Evolutionary conservation across 176 grass and related monocot species (phyloP).

Genomic region (Thinopyrum elongatum): DNA sequence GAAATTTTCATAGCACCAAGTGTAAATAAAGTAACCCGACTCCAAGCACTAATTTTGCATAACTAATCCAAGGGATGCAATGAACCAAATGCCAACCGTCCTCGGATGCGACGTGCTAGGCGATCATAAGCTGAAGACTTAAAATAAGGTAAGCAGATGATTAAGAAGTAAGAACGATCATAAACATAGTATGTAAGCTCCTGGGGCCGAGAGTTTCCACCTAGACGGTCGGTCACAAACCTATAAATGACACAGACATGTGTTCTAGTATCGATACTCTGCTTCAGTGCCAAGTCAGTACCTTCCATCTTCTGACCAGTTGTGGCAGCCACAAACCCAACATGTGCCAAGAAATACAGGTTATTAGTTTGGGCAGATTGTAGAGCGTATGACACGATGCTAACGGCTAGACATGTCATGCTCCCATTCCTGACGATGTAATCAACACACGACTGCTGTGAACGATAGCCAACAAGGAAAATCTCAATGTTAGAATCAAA

Average conservation of each 20-base stretch:
- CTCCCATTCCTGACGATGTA: constrained; percentile 30
- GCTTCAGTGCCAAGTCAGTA: constrained; percentile 44
- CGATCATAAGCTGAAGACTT: no score
- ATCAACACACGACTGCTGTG: constrained; percentile 41
- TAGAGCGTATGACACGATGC: constrained; percentile 28
- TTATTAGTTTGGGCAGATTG: constrained; percentile 30
- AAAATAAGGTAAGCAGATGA: no score
- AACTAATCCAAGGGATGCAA: background rate
- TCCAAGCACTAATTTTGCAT: background rate
- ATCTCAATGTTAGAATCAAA: constrained; percentile 60
- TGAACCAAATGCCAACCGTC: background rate
- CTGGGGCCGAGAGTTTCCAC: background rate
- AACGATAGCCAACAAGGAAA: constrained; percentile 52
- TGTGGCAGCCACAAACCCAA: constrained; percentile 29
- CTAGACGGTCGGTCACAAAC: constrained; percentile 18
- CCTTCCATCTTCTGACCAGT: constrained; percentile 33
- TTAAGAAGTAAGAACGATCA: background rate
- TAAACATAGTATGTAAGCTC: constrained; percentile 50
- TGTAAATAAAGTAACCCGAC: no score
- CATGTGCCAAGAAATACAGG: constrained; percentile 52
- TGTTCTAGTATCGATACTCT: constrained; percentile 62
- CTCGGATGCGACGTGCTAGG: background rate
- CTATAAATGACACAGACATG: constrained; percentile 55
- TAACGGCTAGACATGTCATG: background rate
- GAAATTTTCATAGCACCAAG: background rate